Conservation (phyloP, 768 basidiomycete species). For the Termitomyces sp. region DNA sequence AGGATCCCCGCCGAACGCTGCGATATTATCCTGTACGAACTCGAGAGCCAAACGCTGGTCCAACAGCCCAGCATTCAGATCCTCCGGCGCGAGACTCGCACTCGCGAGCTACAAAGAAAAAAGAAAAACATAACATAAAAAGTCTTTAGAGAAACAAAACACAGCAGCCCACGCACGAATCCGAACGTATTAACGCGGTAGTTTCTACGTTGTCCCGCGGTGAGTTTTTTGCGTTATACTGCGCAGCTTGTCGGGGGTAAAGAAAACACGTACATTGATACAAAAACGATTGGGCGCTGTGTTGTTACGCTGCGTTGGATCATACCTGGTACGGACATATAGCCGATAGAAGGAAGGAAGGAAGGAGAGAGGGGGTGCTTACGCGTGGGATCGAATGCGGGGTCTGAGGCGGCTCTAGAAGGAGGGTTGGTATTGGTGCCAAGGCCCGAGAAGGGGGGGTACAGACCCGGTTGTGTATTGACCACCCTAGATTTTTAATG, state of each 20-base stretch:
- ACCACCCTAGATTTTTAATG: constrained; percentile 45
- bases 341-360: no score
- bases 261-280: constrained; percentile 35
- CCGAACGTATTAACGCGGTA: constrained; percentile 56
- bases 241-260: no score
- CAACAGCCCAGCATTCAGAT: constrained; percentile 52
- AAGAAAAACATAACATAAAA: no score
- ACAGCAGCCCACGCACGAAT: constrained; percentile 33
- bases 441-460: not conserved
- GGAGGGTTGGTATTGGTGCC: not conserved
- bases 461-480: constrained; percentile 36
- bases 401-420: constrained; percentile 35
- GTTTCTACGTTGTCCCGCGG: constrained; percentile 31
- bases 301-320: constrained; percentile 39
- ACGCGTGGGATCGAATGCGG: constrained; percentile 42
- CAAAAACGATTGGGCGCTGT: constrained; percentile 48
- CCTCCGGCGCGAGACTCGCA: constrained; percentile 33
- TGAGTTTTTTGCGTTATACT: not conserved
- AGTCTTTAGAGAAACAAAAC: no score
- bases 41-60: constrained; percentile 39
- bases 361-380: constrained; percentile 6
- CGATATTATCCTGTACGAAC: not conserved
- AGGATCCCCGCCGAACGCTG: not conserved
- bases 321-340: constrained; percentile 37
- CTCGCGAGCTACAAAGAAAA: constrained; percentile 37